Conservation (phyloP, 352 stramenopile genomes). For the Halophytophthora batemanensis region DNA sequence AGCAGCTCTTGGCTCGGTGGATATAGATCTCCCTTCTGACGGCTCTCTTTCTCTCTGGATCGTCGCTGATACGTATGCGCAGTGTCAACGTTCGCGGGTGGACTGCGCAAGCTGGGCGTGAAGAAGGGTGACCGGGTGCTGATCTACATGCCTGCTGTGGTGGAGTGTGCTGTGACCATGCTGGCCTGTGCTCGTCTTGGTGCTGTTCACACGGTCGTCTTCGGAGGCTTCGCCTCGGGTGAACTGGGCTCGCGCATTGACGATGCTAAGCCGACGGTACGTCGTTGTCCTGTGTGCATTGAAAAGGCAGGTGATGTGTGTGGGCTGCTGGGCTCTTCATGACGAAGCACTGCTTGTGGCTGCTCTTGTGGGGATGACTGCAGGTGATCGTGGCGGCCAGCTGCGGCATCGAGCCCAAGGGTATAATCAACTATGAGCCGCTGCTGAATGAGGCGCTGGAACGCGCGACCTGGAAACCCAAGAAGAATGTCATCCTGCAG, state of each 20-base stretch:
- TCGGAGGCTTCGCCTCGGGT: slow-evolving; percentile 95
- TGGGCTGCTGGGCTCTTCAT: too few relatives aligned
- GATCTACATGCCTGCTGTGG: slow-evolving; percentile 99
- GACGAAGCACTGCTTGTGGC: background rate
- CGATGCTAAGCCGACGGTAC: slow-evolving; percentile 84
- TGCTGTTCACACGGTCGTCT: slow-evolving; percentile 96
- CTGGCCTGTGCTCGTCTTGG: slow-evolving; percentile 97
- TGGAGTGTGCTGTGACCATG: slow-evolving; percentile 97
- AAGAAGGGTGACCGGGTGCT: slow-evolving; percentile 94
- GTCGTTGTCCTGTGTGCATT: too few relatives aligned
- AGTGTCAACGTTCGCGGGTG: slow-evolving; percentile 90
- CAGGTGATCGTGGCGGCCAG: slow-evolving; percentile 51
- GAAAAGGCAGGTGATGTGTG: too few relatives aligned
- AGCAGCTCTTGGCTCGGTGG: background rate
- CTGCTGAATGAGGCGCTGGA: slow-evolving; percentile 48
- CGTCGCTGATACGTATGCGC: slow-evolving; percentile 1
- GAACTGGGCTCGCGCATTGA: slow-evolving; percentile 94
- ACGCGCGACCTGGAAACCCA: slow-evolving; percentile 21
- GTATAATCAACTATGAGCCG: slow-evolving; percentile 74
- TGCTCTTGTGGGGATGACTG: background rate
- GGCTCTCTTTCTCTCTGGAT: background rate
- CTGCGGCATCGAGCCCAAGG: slow-evolving; percentile 59
- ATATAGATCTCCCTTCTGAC: background rate
- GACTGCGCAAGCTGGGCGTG: slow-evolving; percentile 89
- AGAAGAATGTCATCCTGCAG: slow-evolving; percentile 59